These are phyloP conservation scores for Suhomyces faveliae DNA, from an alignment of 805 yeast species.

Conservation along the genomic window DNA sequence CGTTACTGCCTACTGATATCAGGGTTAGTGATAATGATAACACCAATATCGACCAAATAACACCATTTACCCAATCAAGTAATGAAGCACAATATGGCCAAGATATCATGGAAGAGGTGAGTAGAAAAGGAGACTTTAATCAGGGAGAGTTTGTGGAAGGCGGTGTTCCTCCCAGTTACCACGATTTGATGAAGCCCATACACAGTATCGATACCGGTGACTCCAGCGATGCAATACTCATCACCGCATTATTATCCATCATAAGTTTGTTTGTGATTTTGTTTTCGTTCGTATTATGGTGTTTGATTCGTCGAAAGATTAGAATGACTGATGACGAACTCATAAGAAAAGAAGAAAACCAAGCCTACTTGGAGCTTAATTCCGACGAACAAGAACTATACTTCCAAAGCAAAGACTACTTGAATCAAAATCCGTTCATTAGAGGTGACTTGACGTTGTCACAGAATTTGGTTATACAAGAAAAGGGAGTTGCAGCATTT, in stretches of 20 bases:
- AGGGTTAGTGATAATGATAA: neutral
- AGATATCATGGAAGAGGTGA: neutral
- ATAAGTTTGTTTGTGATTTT: neutral
- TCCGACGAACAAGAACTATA: slow-evolving; percentile 69
- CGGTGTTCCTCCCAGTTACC: neutral
- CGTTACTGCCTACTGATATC: neutral
- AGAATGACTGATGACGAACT: slow-evolving; percentile 49
- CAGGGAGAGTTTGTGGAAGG: neutral
- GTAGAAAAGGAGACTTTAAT: neutral
- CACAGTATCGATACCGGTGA: neutral
- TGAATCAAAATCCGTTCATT: slow-evolving; percentile 32
- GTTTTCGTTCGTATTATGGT: neutral
- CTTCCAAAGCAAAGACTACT: slow-evolving; percentile 58
- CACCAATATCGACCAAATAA: neutral
- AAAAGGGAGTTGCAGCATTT: slow-evolving; percentile 88
- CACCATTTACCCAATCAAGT: too few relatives aligned
- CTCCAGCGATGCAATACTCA: neutral
- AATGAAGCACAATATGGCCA: neutral
- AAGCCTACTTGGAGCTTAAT: slow-evolving; percentile 57
- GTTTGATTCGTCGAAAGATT: slow-evolving; percentile 2
- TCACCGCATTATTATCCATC: neutral
- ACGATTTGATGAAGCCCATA: neutral
- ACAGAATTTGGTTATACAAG: slow-evolving; percentile 69
- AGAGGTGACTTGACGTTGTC: slow-evolving; percentile 50
- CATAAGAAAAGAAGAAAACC: slow-evolving; percentile 56